Evolutionary conservation across 352 stramenopile genomes (phyloP).

Genomic region (Pythium rishiriense): DNA sequence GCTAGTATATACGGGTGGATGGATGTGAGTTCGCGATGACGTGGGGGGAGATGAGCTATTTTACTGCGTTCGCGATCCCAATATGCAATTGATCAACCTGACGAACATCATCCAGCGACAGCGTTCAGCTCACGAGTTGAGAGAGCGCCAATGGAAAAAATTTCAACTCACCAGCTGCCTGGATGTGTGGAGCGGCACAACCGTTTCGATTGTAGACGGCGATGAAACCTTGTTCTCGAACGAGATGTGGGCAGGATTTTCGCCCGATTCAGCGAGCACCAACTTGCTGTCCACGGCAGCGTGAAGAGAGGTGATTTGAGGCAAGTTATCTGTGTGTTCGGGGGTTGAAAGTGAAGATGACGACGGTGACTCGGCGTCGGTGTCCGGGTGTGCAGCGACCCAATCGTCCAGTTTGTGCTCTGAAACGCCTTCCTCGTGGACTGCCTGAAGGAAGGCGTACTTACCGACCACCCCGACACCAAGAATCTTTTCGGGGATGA

Average conservation of each 20-base stretch:
- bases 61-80: conserved; percentile 27
- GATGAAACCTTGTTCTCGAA: conserved; percentile 59
- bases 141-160: not conserved
- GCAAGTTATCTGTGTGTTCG: not conserved
- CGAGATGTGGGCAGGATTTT: conserved; percentile 42
- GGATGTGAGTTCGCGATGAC: not conserved
- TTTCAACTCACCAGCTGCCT: conserved; percentile 52
- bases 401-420: conserved; percentile 68
- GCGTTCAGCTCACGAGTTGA: not conserved
- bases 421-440: conserved; percentile 43
- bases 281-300: conserved; percentile 36
- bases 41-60: conserved; percentile 16
- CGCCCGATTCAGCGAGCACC: conserved; percentile 22
- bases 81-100: conserved; percentile 33
- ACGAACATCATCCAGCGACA: not conserved
- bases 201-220: conserved; percentile 75
- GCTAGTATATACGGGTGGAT: conserved; percentile 4
- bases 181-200: conserved; percentile 69
- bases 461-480: conserved; percentile 79
- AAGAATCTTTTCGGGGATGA: conserved; percentile 87
- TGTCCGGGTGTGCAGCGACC: conserved; percentile 25
- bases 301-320: conserved; percentile 18
- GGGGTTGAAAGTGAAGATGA: not conserved
- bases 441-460: conserved; percentile 72
- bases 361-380: not conserved